Percentiles rank a stretch among this genome's conserved stretches.
phyloP scores from a whole-genome alignment of 139 green algal genomes.

The Chlorokybus atmophyticus region DNA sequence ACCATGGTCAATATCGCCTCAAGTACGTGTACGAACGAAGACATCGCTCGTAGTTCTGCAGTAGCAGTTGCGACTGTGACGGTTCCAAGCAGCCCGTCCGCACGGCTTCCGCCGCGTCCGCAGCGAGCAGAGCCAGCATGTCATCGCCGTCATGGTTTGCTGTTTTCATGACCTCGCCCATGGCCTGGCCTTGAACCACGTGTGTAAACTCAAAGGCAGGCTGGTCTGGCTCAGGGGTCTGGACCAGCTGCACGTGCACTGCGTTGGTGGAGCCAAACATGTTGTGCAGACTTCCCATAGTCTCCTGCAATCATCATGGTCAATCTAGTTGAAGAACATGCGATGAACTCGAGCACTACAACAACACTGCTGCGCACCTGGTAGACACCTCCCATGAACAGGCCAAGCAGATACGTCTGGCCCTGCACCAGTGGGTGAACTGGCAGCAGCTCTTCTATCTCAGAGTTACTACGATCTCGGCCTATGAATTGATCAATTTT shows the following conservation, averaged over 20 bases:
- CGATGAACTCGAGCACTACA: too few relatives aligned
- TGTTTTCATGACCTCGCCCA: constrained; percentile 14
- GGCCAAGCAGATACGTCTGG: constrained; percentile 37
- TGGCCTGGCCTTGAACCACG: constrained; percentile 19
- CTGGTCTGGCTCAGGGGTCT: neutral
- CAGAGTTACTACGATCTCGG: neutral
- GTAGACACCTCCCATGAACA: constrained; percentile 39
- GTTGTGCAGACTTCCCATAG: constrained; percentile 50
- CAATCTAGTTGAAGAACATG: too few relatives aligned
- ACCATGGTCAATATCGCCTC: too few relatives aligned
- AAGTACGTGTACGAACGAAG: constrained; percentile 25
- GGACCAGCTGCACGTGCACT: constrained; percentile 20
- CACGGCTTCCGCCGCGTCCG: constrained; percentile 14
- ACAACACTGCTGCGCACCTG: too few relatives aligned
- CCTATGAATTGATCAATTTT: constrained; percentile 44
- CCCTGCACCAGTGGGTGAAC: constrained; percentile 34
- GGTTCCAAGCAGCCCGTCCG: constrained; percentile 1
- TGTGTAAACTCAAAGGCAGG: neutral
- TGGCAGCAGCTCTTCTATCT: constrained; percentile 22
- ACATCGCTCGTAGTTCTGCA: constrained; percentile 10
- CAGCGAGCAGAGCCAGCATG: constrained; percentile 15
- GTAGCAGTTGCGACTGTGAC: constrained; percentile 12
- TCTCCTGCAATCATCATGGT: constrained; percentile 49
- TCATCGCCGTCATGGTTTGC: constrained; percentile 14
- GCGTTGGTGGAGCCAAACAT: constrained; percentile 47